Conservation (phyloP, 208 protist genomes). For the Herpetomonas tarakana region DNA sequence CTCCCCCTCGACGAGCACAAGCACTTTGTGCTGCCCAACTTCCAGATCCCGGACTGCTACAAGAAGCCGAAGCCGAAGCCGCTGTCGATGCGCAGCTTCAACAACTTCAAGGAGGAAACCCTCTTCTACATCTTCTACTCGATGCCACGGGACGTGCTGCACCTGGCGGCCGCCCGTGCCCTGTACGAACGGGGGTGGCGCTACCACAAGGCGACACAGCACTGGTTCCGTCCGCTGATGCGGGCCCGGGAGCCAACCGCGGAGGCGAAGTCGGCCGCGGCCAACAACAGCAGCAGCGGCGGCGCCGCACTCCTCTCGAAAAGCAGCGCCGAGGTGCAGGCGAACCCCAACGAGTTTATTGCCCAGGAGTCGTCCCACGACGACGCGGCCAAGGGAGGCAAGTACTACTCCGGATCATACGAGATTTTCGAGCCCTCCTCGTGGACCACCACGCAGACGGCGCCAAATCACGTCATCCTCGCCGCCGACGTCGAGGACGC, state of each 20-base stretch:
- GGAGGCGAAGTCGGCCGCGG: neutral
- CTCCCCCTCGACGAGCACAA: conserved; percentile 57
- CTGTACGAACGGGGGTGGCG: conserved; percentile 92
- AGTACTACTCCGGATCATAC: conserved; percentile 28
- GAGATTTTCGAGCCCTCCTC: conserved; percentile 65
- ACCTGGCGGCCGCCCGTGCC: conserved; percentile 91
- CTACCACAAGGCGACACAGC: conserved; percentile 73
- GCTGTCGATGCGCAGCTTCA: conserved; percentile 80
- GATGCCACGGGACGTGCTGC: conserved; percentile 97
- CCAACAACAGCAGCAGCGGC: neutral
- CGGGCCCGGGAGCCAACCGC: neutral
- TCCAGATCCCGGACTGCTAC: conserved; percentile 79
- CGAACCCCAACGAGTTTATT: neutral
- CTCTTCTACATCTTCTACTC: conserved; percentile 99
- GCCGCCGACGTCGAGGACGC: conserved; percentile 46
- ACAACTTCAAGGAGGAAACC: conserved; percentile 93
- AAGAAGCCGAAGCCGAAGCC: conserved; percentile 64
- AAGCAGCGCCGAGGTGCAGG: neutral
- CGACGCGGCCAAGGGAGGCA: conserved; percentile 10
- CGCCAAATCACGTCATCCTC: conserved; percentile 38
- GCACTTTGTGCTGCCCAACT: conserved; percentile 71
- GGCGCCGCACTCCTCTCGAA: neutral
- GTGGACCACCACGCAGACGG: conserved; percentile 49
- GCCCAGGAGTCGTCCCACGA: neutral
- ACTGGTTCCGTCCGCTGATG: conserved; percentile 49